Evolutionary conservation across 306 rosid genomes (phyloP).

Genomic region (Astragalus membranaceus): DNA sequence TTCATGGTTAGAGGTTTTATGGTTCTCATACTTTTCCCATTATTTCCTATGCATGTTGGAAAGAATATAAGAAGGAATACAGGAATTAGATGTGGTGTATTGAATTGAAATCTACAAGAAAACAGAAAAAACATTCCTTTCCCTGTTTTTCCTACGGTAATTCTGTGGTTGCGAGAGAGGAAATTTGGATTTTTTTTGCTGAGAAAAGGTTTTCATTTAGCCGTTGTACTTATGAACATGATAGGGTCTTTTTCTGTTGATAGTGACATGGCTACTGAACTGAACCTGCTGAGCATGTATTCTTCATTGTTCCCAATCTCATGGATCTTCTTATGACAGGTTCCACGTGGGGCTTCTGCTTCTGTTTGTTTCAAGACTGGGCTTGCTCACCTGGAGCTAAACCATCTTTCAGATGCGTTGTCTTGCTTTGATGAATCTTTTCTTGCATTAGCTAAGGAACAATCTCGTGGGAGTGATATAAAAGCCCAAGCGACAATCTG

Average conservation of each 20-base stretch:
- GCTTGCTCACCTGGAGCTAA: slow-evolving; percentile 88
- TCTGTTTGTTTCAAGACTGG: slow-evolving; percentile 90
- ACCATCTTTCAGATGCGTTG: slow-evolving; percentile 88
- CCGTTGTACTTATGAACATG: background rate
- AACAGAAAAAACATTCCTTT: background rate
- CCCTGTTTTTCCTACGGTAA: background rate
- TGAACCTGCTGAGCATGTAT: background rate
- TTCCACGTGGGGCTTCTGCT: slow-evolving; percentile 96
- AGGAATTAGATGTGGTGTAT: slow-evolving; percentile 2
- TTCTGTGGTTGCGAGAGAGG: slow-evolving; percentile 1
- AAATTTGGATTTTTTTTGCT: background rate
- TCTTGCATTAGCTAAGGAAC: slow-evolving; percentile 90
- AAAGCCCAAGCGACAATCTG: slow-evolving; percentile 97
- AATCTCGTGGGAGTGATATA: slow-evolving; percentile 94
- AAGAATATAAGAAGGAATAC: background rate
- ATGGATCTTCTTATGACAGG: slow-evolving; percentile 45
- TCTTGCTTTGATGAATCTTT: slow-evolving; percentile 95
- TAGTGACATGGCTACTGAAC: background rate
- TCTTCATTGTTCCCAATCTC: background rate
- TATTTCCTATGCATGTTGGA: background rate
- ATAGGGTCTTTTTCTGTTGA: slow-evolving; percentile 1
- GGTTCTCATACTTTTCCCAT: background rate
- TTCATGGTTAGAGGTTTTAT: slow-evolving; percentile 13
- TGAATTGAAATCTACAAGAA: background rate
- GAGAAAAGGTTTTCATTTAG: slow-evolving; percentile 2